These are phyloP conservation scores for Metarhizium brunneum DNA, from an alignment of 2,329 filamentous ascomycete genomes.

Conservation along the genomic window DNA sequence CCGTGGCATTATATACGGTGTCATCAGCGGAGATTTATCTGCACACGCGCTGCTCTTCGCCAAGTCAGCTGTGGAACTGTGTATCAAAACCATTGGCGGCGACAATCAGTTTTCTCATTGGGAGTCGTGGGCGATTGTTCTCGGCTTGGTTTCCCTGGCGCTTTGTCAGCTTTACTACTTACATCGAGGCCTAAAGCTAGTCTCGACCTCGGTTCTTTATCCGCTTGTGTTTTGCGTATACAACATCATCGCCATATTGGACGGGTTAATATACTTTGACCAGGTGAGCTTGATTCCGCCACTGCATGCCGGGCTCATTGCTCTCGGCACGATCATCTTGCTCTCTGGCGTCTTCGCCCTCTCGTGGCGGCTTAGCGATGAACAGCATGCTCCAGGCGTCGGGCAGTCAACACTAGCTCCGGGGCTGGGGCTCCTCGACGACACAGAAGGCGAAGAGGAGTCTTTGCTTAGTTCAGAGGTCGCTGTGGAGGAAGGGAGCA, in stretches of 20 bases:
- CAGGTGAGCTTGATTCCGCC: conserved; percentile 73
- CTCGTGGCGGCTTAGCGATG: conserved; percentile 85
- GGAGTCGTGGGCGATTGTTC: conserved; percentile 87
- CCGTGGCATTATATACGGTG: conserved; percentile 79
- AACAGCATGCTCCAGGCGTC: conserved; percentile 51
- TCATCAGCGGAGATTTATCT: conserved; percentile 85
- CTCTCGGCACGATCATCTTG: conserved; percentile 77
- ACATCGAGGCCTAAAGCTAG: conserved; percentile 84
- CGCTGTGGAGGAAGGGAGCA: conserved; percentile 31
- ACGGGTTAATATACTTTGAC: conserved; percentile 93
- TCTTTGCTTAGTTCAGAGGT: conserved; percentile 41
- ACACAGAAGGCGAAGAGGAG: conserved; percentile 52
- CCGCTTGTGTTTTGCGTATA: conserved; percentile 97
- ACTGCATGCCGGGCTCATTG: conserved; percentile 70
- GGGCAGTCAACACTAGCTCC: conserved; percentile 66
- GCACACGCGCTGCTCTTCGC: conserved; percentile 89
- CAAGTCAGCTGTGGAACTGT: conserved; percentile 90
- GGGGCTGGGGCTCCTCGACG: conserved; percentile 72
- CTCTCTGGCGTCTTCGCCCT: conserved; percentile 82
- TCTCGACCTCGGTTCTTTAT: conserved; percentile 92
- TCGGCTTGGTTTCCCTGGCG: conserved; percentile 72
- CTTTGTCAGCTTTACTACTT: conserved; percentile 91
- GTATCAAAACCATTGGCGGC: conserved; percentile 77
- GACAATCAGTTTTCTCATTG: conserved; percentile 92
- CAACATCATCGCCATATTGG: conserved; percentile 96